Percentiles rank a stretch among this genome's conserved stretches.
Evolutionary conservation across 345 rosid genomes (phyloP).

Genomic region (Euphorbia peplus): DNA sequence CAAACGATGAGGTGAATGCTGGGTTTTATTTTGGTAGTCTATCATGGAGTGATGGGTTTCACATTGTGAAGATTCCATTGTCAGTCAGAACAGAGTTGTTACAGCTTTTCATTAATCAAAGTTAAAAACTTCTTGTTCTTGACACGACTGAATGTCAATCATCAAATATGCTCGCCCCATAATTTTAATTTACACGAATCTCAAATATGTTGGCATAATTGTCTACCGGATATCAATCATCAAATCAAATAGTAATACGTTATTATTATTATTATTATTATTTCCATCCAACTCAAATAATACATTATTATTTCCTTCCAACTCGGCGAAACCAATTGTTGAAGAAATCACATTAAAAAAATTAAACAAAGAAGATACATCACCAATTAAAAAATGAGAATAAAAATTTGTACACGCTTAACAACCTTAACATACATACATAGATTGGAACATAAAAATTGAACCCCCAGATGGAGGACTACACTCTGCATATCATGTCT

Average conservation of each 20-base stretch:
- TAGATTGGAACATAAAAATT: background rate
- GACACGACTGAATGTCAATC: background rate
- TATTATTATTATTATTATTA: no score
- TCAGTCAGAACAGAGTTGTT: conserved; percentile 43
- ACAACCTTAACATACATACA: background rate
- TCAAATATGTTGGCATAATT: background rate
- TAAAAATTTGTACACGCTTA: conserved; percentile 22
- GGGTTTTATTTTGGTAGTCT: conserved; percentile 64
- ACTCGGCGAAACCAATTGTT: background rate
- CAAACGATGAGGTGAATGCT: conserved; percentile 29
- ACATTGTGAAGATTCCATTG: conserved; percentile 44
- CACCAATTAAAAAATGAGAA: background rate
- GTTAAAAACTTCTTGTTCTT: background rate
- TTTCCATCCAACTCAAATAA: background rate
- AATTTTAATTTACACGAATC: no score
- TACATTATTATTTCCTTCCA: background rate
- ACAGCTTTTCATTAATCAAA: conserved; percentile 15
- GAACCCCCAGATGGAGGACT: no score
- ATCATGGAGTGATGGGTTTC: conserved; percentile 47
- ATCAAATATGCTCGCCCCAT: no score
- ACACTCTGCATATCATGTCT: background rate
- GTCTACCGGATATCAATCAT: background rate
- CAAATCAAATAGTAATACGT: background rate
- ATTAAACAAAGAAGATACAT: background rate
- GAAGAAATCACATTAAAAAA: background rate